phyloP scores from a whole-genome alignment of 2,329 filamentous ascomycete species.

The Paradendryphiella salina region DNA sequence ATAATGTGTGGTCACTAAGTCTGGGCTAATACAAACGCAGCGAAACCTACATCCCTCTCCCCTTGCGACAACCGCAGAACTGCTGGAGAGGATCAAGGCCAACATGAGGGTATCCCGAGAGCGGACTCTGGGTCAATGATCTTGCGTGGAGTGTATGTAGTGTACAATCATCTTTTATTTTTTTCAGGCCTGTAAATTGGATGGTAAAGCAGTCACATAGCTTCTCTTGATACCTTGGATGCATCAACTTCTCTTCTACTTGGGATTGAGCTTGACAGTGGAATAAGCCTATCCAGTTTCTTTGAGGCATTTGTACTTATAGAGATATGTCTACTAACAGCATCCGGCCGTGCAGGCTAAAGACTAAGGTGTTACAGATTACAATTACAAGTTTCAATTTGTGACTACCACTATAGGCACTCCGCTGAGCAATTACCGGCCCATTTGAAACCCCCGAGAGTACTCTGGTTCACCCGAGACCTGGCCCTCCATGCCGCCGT shows the following conservation, averaged over 20 bases:
- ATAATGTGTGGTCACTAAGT: not conserved
- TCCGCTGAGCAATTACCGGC: too few species aligned
- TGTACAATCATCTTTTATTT: not conserved
- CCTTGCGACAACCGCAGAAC: constrained; percentile 63
- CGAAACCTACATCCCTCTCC: constrained; percentile 64
- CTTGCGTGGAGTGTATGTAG: not conserved
- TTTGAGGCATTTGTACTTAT: not conserved
- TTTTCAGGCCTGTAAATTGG: not conserved
- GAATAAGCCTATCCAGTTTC: not conserved
- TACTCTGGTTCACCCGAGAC: not conserved
- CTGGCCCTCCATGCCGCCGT: not conserved
- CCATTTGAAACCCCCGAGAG: too few species aligned
- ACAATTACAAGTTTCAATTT: too few species aligned
- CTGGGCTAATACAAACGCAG: constrained; percentile 47
- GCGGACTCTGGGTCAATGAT: constrained; percentile 8
- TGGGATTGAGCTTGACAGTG: not conserved
- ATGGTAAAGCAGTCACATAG: not conserved
- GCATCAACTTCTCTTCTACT: not conserved
- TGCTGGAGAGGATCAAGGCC: constrained; percentile 69
- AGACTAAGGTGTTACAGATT: too few species aligned
- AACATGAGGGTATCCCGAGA: constrained; percentile 59
- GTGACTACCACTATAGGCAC: too few species aligned
- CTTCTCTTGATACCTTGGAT: not conserved
- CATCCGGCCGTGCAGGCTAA: too few species aligned
- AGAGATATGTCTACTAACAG: too few species aligned